Evolutionary conservation across 371 early-diverging fungal species (phyloP).

Genomic region (Mitosporidium daphniae): DNA sequence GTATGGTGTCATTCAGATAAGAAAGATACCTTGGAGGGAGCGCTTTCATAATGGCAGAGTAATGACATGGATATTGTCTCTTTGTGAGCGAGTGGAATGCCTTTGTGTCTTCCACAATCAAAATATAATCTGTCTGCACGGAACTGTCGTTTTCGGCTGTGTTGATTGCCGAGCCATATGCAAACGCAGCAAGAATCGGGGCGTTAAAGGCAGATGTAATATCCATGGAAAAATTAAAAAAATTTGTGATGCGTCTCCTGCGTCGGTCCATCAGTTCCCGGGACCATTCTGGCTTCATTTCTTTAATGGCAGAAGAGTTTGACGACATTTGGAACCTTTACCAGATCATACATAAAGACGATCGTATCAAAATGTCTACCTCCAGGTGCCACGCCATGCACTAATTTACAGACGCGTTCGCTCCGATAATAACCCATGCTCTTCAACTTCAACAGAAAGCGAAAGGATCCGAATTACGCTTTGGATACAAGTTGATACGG

Average conservation of each 20-base stretch:
- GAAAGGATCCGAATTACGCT: slow-evolving; percentile 33
- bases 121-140: slow-evolving; percentile 73
- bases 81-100: slow-evolving; percentile 82
- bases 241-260: too few species aligned
- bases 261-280: too few species aligned
- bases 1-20: slow-evolving; percentile 31
- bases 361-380: slow-evolving; percentile 41
- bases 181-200: too few species aligned
- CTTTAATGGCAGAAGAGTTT: slow-evolving; percentile 39
- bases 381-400: slow-evolving; percentile 18
- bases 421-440: too few species aligned
- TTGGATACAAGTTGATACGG: slow-evolving; percentile 38
- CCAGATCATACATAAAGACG: slow-evolving; percentile 47
- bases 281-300: too few species aligned
- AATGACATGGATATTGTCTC: slow-evolving; percentile 45
- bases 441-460: slow-evolving; percentile 41
- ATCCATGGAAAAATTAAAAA: too few species aligned
- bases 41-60: slow-evolving; percentile 21
- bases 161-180: too few species aligned
- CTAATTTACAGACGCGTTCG: slow-evolving; percentile 24
- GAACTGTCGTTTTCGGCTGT: too few species aligned
- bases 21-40: slow-evolving; percentile 29
- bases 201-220: too few species aligned
- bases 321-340: slow-evolving; percentile 94
- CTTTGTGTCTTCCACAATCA: slow-evolving; percentile 67